phyloP scores from a whole-genome alignment of 768 basidiomycete genomes.

The Pleurotus giganteus region DNA sequence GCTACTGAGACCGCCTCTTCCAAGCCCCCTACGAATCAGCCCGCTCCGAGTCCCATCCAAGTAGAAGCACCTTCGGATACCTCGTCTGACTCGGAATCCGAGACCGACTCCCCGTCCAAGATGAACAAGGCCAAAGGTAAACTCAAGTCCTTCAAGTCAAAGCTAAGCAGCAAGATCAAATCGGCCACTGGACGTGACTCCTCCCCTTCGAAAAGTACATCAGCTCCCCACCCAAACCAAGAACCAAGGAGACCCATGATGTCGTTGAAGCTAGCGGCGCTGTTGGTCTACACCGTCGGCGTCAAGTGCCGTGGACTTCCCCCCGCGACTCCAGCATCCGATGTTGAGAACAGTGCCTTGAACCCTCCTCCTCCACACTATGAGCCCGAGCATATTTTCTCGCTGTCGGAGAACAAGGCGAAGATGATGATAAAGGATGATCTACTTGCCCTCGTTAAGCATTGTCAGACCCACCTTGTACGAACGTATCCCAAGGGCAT shows the following conservation, averaged over 20 bases:
- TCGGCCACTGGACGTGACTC: not conserved
- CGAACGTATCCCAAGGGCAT: conserved; percentile 85
- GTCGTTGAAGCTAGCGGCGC: conserved; percentile 66
- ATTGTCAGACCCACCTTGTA: conserved; percentile 80
- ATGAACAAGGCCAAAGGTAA: conserved; percentile 5
- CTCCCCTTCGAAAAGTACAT: too few species aligned
- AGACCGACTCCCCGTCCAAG: conserved; percentile 3
- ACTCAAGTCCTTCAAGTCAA: conserved; percentile 5
- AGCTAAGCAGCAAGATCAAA: conserved; percentile 11
- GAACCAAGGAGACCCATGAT: conserved; percentile 59
- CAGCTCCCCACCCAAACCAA: not conserved
- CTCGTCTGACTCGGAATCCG: conserved; percentile 6
- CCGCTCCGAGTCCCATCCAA: conserved; percentile 2
- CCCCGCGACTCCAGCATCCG: not conserved
- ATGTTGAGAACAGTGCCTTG: too few species aligned
- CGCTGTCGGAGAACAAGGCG: conserved; percentile 81
- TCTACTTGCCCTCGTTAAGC: conserved; percentile 76
- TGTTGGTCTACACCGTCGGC: conserved; percentile 96
- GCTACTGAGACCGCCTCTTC: not conserved
- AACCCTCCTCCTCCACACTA: conserved; percentile 79
- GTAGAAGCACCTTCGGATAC: conserved; percentile 3
- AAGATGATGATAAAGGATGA: conserved; percentile 68
- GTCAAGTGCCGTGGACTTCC: conserved; percentile 87
- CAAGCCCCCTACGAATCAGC: conserved; percentile 15
- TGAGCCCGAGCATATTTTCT: conserved; percentile 87